Evolutionary conservation across 2,329 filamentous ascomycete genomes (phyloP).

Genomic region (Cytospora piceicola): DNA sequence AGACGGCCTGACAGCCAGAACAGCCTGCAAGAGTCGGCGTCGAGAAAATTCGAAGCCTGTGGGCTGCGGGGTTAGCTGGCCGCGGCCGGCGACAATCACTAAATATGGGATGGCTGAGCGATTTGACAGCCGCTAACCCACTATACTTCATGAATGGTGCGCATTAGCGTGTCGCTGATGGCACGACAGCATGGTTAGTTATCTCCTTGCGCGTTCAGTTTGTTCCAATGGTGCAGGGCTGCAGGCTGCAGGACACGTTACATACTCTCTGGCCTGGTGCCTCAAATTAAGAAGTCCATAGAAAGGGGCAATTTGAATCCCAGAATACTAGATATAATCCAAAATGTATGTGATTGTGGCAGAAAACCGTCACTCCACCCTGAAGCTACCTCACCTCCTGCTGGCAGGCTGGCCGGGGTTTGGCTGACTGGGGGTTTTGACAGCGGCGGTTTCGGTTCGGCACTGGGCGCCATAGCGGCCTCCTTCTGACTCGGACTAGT

Average conservation of each 20-base stretch:
- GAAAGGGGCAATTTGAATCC: background rate
- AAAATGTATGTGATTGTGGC: background rate
- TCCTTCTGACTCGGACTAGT: background rate
- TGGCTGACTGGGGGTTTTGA: constrained; percentile 2
- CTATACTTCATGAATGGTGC: background rate
- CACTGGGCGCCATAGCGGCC: background rate
- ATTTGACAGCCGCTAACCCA: constrained; percentile 14
- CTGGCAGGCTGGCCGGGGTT: background rate
- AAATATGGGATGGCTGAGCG: constrained; percentile 7
- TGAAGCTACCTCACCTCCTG: constrained; percentile 5
- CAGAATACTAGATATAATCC: background rate
- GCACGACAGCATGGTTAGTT: constrained; percentile 8
- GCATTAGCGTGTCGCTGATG: constrained; percentile 21
- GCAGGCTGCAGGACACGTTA: constrained; percentile 19
- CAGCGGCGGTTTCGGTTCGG: background rate
- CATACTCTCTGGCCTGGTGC: background rate
- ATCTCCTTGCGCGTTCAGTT: constrained; percentile 5
- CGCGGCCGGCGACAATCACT: constrained; percentile 10
- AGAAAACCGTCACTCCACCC: background rate
- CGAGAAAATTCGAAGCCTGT: constrained; percentile 13
- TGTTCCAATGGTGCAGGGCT: background rate
- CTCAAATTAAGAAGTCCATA: background rate
- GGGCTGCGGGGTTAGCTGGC: constrained; percentile 15
- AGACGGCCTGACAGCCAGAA: constrained; percentile 13
- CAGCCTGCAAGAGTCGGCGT: constrained; percentile 7